Evolutionary conservation across 2,329 filamentous ascomycete species (phyloP).

Genomic region (Microdochium paspali): DNA sequence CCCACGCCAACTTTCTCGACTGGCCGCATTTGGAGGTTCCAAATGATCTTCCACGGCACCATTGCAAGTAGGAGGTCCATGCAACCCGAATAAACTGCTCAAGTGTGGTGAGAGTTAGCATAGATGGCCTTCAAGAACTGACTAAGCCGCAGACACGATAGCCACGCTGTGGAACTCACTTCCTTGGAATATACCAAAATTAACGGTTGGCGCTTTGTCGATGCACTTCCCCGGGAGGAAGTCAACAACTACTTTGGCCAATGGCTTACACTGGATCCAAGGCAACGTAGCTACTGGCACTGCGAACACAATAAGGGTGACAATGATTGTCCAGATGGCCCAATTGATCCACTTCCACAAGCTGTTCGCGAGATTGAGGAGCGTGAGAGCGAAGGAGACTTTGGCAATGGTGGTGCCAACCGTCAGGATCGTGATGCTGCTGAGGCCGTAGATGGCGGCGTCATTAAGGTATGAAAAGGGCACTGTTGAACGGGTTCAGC

Average conservation of each 20-base stretch:
- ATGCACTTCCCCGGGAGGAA: conserved; percentile 3
- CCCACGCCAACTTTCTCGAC: conserved; percentile 40
- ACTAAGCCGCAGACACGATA: too few relatives aligned
- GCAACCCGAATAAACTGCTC: conserved; percentile 38
- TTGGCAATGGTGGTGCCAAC: conserved; percentile 18
- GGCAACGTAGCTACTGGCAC: conserved; percentile 8
- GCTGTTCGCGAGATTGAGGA: conserved; percentile 20
- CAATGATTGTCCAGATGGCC: conserved; percentile 21
- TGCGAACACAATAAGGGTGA: conserved; percentile 19
- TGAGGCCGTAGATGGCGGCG: conserved; percentile 3
- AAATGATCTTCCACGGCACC: conserved; percentile 40
- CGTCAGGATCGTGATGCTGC: neutral
- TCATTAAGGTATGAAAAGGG: conserved; percentile 6
- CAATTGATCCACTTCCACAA: conserved; percentile 16
- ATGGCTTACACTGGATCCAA: conserved; percentile 10
- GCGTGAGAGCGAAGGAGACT: conserved; percentile 26
- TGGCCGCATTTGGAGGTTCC: conserved; percentile 34
- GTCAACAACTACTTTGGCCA: conserved; percentile 2
- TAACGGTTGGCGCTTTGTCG: neutral
- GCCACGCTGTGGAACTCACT: neutral
- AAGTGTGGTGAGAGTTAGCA: too few relatives aligned
- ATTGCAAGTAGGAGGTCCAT: conserved; percentile 42
- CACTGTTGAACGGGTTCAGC: neutral
- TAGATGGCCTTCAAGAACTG: too few relatives aligned
- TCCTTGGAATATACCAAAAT: neutral